A percentile compares a stretch with the other conserved stretches of the same genome.
Conservation (phyloP, 1,139 yeast species). For the Sugiyamaella xylanicola region DNA sequence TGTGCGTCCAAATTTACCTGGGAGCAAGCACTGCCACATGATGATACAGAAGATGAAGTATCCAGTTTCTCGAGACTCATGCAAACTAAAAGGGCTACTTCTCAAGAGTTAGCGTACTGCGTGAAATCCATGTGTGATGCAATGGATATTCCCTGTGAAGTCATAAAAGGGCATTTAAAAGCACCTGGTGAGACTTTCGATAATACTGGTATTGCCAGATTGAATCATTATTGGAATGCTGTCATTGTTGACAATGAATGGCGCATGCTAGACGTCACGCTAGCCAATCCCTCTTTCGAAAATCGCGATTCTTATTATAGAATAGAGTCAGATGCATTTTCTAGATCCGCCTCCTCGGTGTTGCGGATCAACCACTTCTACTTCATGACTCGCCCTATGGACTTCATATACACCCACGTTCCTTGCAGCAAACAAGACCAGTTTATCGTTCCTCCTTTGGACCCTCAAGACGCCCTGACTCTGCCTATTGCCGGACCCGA, state of each 20-base stretch:
- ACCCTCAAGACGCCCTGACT: slow-evolving; percentile 73
- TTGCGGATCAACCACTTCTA: slow-evolving; percentile 50
- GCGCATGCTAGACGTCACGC: slow-evolving; percentile 70
- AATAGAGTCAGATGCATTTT: not conserved
- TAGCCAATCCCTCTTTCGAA: slow-evolving; percentile 61
- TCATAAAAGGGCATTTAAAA: slow-evolving; percentile 81
- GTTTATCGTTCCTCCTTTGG: slow-evolving; percentile 82
- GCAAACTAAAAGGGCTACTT: slow-evolving; percentile 55
- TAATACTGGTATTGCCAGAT: slow-evolving; percentile 49
- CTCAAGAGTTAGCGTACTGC: slow-evolving; percentile 75
- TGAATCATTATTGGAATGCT: slow-evolving; percentile 90
- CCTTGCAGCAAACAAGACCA: slow-evolving; percentile 80
- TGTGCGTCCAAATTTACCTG: slow-evolving; percentile 54
- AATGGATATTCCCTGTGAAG: slow-evolving; percentile 70
- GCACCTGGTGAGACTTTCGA: slow-evolving; percentile 62
- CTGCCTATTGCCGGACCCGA: slow-evolving; percentile 86
- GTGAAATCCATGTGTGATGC: slow-evolving; percentile 73
- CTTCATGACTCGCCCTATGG: slow-evolving; percentile 74
- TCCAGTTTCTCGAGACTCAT: slow-evolving; percentile 38
- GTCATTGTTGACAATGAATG: slow-evolving; percentile 74
- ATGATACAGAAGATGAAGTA: slow-evolving; percentile 28
- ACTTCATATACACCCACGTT: slow-evolving; percentile 79
- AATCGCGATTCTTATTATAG: slow-evolving; percentile 37
- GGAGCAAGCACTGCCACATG: slow-evolving; percentile 37
- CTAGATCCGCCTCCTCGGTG: slow-evolving; percentile 7